A percentile compares a stretch with the other conserved stretches of the same genome.
These are phyloP conservation scores for Nicotiana attenuata DNA, from an alignment of 257 asterid genomes.

Conservation along the genomic window DNA sequence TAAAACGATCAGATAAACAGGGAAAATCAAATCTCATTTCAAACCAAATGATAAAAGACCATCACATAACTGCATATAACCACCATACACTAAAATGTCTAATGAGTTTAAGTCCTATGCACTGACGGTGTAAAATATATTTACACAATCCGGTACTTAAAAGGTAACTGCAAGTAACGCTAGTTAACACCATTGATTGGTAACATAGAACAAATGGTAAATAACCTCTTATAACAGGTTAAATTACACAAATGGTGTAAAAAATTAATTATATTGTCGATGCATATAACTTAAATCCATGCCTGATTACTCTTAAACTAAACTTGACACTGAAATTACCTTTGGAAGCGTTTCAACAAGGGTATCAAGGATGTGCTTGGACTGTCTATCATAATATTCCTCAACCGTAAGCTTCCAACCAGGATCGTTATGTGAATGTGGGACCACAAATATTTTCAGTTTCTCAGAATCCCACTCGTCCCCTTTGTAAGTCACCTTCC, in stretches of 20 bases:
- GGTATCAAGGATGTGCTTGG: constrained; percentile 50
- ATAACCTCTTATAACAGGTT: too few species aligned
- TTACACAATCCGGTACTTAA: neutral
- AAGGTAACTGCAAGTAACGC: too few species aligned
- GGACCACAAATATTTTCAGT: constrained; percentile 85
- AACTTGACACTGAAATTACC: neutral
- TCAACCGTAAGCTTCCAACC: constrained; percentile 97
- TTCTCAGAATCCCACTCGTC: constrained; percentile 93
- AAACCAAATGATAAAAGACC: neutral
- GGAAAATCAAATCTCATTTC: neutral
- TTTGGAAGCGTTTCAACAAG: constrained; percentile 9
- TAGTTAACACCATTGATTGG: too few species aligned
- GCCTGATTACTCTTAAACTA: neutral
- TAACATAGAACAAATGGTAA: too few species aligned
- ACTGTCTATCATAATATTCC: constrained; percentile 85
- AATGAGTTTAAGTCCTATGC: neutral
- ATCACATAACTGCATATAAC: neutral
- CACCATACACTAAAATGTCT: too few species aligned
- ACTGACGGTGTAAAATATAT: too few species aligned
- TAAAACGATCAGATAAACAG: neutral
- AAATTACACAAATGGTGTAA: too few species aligned
- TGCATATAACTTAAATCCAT: neutral
- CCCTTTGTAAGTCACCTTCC: constrained; percentile 85
- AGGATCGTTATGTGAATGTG: constrained; percentile 98
- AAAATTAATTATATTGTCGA: too few species aligned